Evolutionary conservation across 345 rosid species (phyloP).

Genomic region (Trapa bicornis): DNA sequence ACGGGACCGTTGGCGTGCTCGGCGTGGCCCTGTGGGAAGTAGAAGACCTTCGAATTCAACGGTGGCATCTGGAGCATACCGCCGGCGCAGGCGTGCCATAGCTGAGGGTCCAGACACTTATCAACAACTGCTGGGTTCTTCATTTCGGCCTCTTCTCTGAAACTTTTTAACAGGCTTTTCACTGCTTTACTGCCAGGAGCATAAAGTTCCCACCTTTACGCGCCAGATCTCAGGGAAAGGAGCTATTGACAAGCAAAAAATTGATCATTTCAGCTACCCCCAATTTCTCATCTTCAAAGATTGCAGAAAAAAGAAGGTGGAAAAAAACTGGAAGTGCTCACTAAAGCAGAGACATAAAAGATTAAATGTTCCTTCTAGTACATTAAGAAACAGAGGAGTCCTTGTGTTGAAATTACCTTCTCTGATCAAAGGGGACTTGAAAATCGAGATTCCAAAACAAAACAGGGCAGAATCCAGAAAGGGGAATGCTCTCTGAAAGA

Average conservation of each 20-base stretch:
- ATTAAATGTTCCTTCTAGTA: background rate
- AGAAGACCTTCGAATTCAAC: constrained; percentile 55
- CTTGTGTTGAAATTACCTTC: background rate
- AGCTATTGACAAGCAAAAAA: background rate
- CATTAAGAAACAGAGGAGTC: background rate
- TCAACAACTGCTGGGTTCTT: constrained; percentile 18
- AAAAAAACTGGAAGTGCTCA: background rate
- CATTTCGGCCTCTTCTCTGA: constrained; percentile 15
- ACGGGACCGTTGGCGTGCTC: constrained; percentile 65
- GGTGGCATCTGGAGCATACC: constrained; percentile 91
- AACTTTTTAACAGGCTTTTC: background rate
- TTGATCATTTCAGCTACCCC: background rate
- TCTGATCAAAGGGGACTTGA: background rate
- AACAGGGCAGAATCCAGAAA: constrained; percentile 1
- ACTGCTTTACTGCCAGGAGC: background rate
- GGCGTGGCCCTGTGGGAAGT: constrained; percentile 94
- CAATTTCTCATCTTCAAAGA: background rate
- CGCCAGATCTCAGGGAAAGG: background rate
- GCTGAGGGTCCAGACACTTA: constrained; percentile 69
- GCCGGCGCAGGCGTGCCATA: constrained; percentile 99
- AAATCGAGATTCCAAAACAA: background rate
- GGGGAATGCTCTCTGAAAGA: background rate
- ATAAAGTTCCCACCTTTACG: background rate
- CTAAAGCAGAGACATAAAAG: background rate
- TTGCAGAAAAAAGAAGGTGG: background rate